These are phyloP conservation scores for Scytalidium lignicola DNA, from an alignment of 2,329 filamentous ascomycete genomes.

Conservation along the genomic window DNA sequence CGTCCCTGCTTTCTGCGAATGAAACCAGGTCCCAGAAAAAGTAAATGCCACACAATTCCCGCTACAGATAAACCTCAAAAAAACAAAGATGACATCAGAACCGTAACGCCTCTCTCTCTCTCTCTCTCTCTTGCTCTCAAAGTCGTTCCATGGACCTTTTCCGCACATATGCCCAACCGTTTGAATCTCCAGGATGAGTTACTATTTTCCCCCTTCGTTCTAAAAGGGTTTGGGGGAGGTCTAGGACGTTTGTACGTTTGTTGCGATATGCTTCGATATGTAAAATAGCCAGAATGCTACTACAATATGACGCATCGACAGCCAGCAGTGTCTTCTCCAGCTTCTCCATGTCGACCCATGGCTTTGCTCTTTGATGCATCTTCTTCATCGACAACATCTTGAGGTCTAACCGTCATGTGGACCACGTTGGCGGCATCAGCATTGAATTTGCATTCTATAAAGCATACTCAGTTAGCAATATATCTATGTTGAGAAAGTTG, in stretches of 20 bases:
- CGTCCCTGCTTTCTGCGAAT: slow-evolving; percentile 1
- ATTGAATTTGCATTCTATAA: slow-evolving; percentile 76
- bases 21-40: slow-evolving; percentile 1
- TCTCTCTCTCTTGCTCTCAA: not conserved
- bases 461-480: too few relatives aligned
- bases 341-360: slow-evolving; percentile 41
- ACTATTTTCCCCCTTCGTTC: too few relatives aligned
- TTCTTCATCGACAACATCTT: slow-evolving; percentile 75
- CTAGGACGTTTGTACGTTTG: not conserved
- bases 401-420: slow-evolving; percentile 90
- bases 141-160: too few relatives aligned
- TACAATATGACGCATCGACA: slow-evolving; percentile 63
- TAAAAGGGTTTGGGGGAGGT: not conserved
- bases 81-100: slow-evolving; percentile 1
- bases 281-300: slow-evolving; percentile 8
- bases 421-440: slow-evolving; percentile 74
- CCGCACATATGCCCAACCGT: too few relatives aligned
- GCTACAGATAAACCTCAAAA: slow-evolving; percentile 3
- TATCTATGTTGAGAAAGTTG: too few relatives aligned
- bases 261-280: not conserved
- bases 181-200: too few relatives aligned
- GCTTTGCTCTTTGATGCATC: slow-evolving; percentile 27
- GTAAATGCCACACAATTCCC: slow-evolving; percentile 1
- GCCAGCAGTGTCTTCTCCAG: slow-evolving; percentile 50
- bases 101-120: slow-evolving; percentile 5